Percentiles rank a stretch among this genome's conserved stretches.
phyloP scores from a whole-genome alignment of 345 rosid genomes.

The Hevea brasiliensis region DNA sequence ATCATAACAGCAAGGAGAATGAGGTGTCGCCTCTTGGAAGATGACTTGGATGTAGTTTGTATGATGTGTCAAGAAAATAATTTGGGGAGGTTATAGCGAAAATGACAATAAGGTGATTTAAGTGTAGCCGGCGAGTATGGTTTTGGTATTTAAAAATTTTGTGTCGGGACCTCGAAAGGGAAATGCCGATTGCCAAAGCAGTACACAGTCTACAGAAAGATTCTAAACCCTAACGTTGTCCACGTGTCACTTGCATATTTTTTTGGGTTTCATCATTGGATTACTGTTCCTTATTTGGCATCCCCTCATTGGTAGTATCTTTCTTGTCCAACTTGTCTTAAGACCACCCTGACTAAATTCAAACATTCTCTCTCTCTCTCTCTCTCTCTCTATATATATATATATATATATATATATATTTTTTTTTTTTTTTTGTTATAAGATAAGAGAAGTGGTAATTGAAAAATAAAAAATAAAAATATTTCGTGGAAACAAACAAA shows the following conservation, averaged over 20 bases:
- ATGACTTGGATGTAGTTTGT: neutral
- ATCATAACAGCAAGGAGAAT: neutral
- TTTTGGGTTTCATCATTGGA: neutral
- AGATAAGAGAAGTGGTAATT: too few species aligned
- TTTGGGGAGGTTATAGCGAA: conserved; percentile 9
- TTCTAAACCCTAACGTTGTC: conserved; percentile 7
- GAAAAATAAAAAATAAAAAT: too few species aligned
- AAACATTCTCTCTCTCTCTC: too few species aligned
- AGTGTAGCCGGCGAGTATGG: neutral
- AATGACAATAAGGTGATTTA: neutral
- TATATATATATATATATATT: too few species aligned
- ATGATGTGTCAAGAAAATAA: conserved; percentile 1
- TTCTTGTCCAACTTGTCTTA: neutral
- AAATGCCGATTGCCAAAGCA: conserved; percentile 3
- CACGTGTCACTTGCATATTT: conserved; percentile 5
- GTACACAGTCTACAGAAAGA: conserved; percentile 14
- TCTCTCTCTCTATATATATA: too few species aligned
- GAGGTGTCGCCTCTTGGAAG: neutral
- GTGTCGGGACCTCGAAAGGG: neutral
- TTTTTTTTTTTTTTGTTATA: too few species aligned
- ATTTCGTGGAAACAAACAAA: too few species aligned
- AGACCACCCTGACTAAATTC: too few species aligned
- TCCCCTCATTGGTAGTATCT: conserved; percentile 2
- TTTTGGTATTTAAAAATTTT: neutral
- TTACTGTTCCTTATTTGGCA: neutral